phyloP scores from a whole-genome alignment of 176 grass and related monocot genomes.

The Thalia dealbata region DNA sequence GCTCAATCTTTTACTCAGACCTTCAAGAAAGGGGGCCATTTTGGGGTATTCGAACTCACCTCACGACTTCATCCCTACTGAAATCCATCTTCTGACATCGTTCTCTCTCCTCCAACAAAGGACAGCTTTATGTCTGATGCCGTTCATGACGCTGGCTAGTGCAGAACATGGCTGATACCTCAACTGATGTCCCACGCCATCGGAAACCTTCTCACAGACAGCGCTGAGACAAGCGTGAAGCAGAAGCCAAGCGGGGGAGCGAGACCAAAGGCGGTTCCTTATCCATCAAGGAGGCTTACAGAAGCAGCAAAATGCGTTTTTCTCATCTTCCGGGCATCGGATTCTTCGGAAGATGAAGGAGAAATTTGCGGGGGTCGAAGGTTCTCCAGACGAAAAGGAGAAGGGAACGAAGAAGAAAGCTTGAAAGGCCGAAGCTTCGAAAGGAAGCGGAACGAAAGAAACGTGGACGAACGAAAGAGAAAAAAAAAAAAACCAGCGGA shows the following conservation, averaged over 20 bases:
- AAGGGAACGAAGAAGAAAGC: too few relatives aligned
- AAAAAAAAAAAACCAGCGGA: too few relatives aligned
- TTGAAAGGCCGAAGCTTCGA: too few relatives aligned
- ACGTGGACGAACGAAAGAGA: too few relatives aligned
- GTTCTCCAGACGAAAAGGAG: too few relatives aligned
- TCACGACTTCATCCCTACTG: background rate
- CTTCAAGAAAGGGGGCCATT: background rate
- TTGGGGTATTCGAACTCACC: background rate
- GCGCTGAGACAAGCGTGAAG: too few relatives aligned
- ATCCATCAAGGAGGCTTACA: background rate
- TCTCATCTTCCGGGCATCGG: background rate
- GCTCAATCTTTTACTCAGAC: background rate
- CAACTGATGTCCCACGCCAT: background rate
- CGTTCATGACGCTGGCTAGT: background rate
- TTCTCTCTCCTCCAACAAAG: background rate
- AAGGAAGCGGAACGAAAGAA: too few relatives aligned
- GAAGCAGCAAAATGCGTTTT: background rate
- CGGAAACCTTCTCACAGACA: background rate
- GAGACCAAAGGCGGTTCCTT: background rate
- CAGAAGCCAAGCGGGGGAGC: background rate
- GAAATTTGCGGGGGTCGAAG: background rate
- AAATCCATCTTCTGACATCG: conserved; percentile 1
- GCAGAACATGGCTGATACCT: background rate
- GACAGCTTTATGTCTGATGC: background rate
- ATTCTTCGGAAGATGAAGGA: background rate